Evolutionary conservation across 768 basidiomycete genomes (phyloP).

Genomic region (Leucogyrophana mollusca): DNA sequence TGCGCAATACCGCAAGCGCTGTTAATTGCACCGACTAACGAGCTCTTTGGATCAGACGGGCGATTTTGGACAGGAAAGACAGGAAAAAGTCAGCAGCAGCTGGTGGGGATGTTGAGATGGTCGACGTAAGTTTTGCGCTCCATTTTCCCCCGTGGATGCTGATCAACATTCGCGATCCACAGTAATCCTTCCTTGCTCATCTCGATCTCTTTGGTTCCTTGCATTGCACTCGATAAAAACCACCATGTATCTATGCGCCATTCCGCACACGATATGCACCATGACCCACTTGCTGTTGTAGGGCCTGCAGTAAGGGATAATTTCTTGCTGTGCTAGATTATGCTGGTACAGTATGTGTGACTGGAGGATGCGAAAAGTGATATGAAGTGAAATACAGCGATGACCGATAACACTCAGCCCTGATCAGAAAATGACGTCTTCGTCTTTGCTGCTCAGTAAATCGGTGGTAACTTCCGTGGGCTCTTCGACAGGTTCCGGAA

Average conservation of each 20-base stretch:
- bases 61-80: conserved; percentile 86
- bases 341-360: background rate
- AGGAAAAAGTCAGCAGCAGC: conserved; percentile 59
- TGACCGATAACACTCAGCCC: conserved; percentile 8
- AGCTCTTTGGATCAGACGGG: conserved; percentile 50
- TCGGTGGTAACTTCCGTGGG: conserved; percentile 32
- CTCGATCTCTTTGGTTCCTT: conserved; percentile 12
- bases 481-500: background rate
- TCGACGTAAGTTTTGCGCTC: conserved; percentile 56
- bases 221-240: conserved; percentile 42
- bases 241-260: conserved; percentile 65
- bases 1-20: conserved; percentile 25
- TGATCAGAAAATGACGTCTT: conserved; percentile 87
- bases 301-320: background rate
- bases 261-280: conserved; percentile 54
- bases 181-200: conserved; percentile 33
- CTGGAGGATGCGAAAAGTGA: background rate
- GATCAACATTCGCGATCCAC: conserved; percentile 11
- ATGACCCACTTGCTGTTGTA: conserved; percentile 29
- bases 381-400: conserved; percentile 8
- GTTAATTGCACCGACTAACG: background rate
- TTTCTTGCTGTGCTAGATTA: background rate
- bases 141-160: conserved; percentile 7
- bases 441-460: conserved; percentile 84
- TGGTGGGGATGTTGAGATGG: conserved; percentile 71